Conservation (phyloP, 1,139 yeast species). For the Magnusiomyces tetraspermus region DNA sequence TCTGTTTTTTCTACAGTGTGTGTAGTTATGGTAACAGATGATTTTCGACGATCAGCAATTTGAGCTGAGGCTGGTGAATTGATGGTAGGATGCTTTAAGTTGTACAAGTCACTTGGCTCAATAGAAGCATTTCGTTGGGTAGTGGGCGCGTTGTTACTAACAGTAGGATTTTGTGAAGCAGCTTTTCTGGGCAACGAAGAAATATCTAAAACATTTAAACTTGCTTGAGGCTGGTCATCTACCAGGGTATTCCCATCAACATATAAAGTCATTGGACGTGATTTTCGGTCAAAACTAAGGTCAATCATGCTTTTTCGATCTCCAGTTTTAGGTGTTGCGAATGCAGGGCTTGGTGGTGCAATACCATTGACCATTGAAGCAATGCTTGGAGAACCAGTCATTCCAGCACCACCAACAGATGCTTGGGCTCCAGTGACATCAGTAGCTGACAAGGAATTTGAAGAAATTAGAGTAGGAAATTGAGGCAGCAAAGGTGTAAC, state of each 20-base stretch:
- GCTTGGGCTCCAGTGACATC: background rate
- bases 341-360: background rate
- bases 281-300: background rate
- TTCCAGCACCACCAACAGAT: background rate
- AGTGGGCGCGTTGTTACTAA: background rate
- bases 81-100: background rate
- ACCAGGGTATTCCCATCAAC: background rate
- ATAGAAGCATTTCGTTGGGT: background rate
- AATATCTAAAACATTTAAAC: background rate
- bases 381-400: background rate
- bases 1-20: slow-evolving; percentile 1
- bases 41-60: background rate
- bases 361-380: background rate
- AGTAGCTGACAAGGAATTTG: background rate
- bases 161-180: background rate
- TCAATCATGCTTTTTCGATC: background rate
- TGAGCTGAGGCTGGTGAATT: background rate
- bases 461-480: background rate
- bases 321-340: background rate
- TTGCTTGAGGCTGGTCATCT: background rate
- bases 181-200: background rate
- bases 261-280: background rate
- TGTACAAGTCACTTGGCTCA: background rate
- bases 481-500: background rate
- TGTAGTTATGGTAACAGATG: slow-evolving; percentile 5